phyloP scores from a whole-genome alignment of 164 flowering plant species.

The Stephania yunnanensis region DNA sequence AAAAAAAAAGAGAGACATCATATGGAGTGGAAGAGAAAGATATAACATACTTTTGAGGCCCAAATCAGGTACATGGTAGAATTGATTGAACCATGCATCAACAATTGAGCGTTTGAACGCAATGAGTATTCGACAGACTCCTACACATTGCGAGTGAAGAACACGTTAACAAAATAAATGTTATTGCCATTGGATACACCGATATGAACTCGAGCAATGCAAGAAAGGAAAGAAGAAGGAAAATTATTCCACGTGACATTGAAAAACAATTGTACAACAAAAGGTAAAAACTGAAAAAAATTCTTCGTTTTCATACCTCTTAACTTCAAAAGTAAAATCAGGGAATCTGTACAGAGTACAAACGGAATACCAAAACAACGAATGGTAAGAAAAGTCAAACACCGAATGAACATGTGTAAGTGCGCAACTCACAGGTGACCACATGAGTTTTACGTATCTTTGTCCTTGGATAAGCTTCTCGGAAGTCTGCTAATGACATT shows the following conservation, averaged over 20 bases:
- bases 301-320: neutral
- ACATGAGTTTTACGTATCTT: constrained; percentile 32
- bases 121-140: too few relatives aligned
- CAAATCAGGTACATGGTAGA: too few relatives aligned
- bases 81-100: too few relatives aligned
- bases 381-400: neutral
- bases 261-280: neutral
- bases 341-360: neutral
- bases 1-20: too few relatives aligned
- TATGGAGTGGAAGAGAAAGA: too few relatives aligned
- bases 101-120: too few relatives aligned
- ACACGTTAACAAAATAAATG: too few relatives aligned
- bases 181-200: too few relatives aligned
- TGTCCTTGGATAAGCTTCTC: constrained; percentile 45
- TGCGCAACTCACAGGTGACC: neutral
- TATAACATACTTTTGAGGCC: too few relatives aligned
- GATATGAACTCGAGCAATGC: neutral
- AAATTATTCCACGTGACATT: neutral
- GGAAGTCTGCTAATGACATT: constrained; percentile 64
- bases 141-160: too few relatives aligned
- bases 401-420: constrained; percentile 1
- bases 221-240: neutral
- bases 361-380: neutral
- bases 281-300: neutral
- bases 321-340: neutral